Conservation (phyloP, 1,284 basidiomycete species). For the Apiotrichum akiyoshidainum region DNA sequence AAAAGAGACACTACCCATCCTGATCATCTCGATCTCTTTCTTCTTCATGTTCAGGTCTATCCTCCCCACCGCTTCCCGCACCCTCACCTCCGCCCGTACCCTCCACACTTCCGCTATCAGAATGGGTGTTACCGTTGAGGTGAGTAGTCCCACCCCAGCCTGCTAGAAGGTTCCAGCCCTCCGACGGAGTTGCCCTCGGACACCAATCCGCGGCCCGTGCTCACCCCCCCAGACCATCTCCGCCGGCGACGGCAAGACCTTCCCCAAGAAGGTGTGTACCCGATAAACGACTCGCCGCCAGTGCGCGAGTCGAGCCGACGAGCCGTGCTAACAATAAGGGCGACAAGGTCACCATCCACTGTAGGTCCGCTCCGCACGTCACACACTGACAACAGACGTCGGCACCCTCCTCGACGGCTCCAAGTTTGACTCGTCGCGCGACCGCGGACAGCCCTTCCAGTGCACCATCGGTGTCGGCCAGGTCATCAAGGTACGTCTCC, state of each 20-base stretch:
- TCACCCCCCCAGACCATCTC: conserved; percentile 35
- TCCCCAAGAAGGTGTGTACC: conserved; percentile 39
- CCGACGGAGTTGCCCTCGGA: too few relatives aligned
- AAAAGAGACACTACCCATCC: neutral
- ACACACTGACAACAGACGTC: conserved; percentile 37
- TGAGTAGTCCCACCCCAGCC: conserved; percentile 17
- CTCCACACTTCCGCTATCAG: conserved; percentile 44
- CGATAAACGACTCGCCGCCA: neutral
- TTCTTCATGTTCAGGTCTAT: conserved; percentile 15
- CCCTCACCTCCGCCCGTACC: conserved; percentile 25
- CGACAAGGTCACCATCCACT: conserved; percentile 50
- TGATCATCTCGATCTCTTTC: neutral
- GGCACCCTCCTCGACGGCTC: conserved; percentile 51
- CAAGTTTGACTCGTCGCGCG: conserved; percentile 53
- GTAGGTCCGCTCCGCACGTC: conserved; percentile 27
- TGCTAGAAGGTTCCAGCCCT: neutral
- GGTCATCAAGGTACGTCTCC: conserved; percentile 61
- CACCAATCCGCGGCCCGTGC: neutral
- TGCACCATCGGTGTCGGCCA: conserved; percentile 71
- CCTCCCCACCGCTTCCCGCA: conserved; percentile 20
- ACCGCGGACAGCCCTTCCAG: conserved; percentile 60
- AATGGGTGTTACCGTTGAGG: conserved; percentile 51
- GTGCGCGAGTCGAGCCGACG: neutral
- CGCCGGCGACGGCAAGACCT: conserved; percentile 50
- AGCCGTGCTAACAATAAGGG: conserved; percentile 2